Base-by-base conservation (phyloP, 805 yeast species). In the Starmera caribaea region DNA sequence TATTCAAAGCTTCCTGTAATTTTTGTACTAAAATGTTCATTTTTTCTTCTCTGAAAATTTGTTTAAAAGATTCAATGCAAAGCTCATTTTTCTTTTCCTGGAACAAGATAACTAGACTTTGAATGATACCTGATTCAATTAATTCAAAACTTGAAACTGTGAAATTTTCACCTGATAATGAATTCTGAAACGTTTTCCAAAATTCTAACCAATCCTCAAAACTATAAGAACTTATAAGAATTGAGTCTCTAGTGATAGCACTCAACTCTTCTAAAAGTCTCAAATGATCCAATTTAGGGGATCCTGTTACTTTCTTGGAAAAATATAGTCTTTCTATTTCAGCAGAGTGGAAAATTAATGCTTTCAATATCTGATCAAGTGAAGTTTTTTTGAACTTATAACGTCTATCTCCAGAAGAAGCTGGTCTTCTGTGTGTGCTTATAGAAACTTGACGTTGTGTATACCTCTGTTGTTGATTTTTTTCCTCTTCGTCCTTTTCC, bases 101-200 rank as follows among this genome's bases (percentile, higher is more conserved):
- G 36, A 76, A 71, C 3, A 67, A 39, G 2, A 41, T 17, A 4
- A 64, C 48, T 26, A 81, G 53, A 1, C 65, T 49, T 6, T 65
- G 63, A 8, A 81, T 66, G 7, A 84, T 55, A 0, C 88, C 88
- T 2, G 88, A 81, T 3, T 81, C 70, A 6, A 79, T 67, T 29
- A 88, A 62, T 54, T 87, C 95, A 60, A 78, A 85, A 42, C 89
- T 79, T 0, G 95, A 84, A 5, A 82, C 62, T 6, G 48, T 45
- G 32, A 45, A 51, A 8, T 43, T 40, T 1, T 54, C 53, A 15
- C 45, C 47, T 13, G 65, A 62, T 21, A 73, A 48, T 1, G 64
- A 53, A 5, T 44, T 39, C 11, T 57, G 58, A 5, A 77, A 55
- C 34, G 54, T 51, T 3, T 51, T 34, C 77, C 79, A 68, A 8